A percentile compares a stretch with the other conserved stretches of the same genome.
Evolutionary conservation across 768 basidiomycete species (phyloP).

Genomic region (Porphyrellus cyaneotinctus): DNA sequence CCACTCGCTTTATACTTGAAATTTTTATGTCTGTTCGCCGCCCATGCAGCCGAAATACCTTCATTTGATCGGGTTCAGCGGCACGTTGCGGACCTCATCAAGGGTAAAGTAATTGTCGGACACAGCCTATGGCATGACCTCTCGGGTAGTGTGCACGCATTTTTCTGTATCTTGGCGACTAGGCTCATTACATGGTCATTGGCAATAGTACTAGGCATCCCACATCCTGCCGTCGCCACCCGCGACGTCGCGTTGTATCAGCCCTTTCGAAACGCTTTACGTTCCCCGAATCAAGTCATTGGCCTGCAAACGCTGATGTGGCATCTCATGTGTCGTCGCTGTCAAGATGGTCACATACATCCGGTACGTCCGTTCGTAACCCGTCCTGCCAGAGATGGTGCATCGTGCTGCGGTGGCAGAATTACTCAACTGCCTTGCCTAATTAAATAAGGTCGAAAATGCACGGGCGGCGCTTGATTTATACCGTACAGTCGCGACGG

Average conservation of each 20-base stretch:
- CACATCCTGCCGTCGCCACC: slow-evolving; percentile 72
- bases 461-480: slow-evolving; percentile 56
- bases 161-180: neutral
- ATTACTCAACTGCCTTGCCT: slow-evolving; percentile 14
- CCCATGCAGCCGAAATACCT: slow-evolving; percentile 35
- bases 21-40: slow-evolving; percentile 1
- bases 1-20: neutral
- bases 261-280: slow-evolving; percentile 72
- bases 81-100: slow-evolving; percentile 58
- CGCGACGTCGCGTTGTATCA: slow-evolving; percentile 79
- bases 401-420: neutral
- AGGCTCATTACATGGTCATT: slow-evolving; percentile 15
- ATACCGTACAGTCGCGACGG: slow-evolving; percentile 51
- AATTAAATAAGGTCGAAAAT: slow-evolving; percentile 64
- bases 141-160: slow-evolving; percentile 47
- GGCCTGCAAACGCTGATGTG: slow-evolving; percentile 78
- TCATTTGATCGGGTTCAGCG: slow-evolving; percentile 64
- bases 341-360: slow-evolving; percentile 67
- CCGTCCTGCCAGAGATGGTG: neutral
- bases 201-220: slow-evolving; percentile 66
- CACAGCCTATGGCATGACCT: slow-evolving; percentile 80
- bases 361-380: slow-evolving; percentile 48
- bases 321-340: slow-evolving; percentile 77
- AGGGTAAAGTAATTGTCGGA: slow-evolving; percentile 69
- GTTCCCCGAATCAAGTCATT: slow-evolving; percentile 59